phyloP scores from a whole-genome alignment of 257 asterid genomes.

The Misopates orontium region DNA sequence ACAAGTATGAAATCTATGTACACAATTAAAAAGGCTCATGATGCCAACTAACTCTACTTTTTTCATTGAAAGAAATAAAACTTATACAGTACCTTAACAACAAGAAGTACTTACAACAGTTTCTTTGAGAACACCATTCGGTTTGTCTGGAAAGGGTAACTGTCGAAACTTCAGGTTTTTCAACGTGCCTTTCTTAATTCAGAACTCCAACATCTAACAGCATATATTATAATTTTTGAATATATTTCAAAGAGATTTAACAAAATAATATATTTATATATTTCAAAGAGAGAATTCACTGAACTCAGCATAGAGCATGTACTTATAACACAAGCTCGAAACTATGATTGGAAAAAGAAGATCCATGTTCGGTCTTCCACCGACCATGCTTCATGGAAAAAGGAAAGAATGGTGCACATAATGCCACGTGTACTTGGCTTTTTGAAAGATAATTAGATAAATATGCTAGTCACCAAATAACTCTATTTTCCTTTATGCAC shows the following conservation, averaged over 20 bases:
- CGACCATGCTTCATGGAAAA: constrained; percentile 39
- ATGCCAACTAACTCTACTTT: too few species aligned
- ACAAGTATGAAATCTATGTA: too few species aligned
- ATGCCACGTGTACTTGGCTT: constrained; percentile 64
- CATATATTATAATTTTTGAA: neutral
- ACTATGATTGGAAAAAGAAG: constrained; percentile 36
- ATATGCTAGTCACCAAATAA: constrained; percentile 42
- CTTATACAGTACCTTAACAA: neutral
- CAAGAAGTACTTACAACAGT: constrained; percentile 21
- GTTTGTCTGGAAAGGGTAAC: neutral
- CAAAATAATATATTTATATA: too few species aligned
- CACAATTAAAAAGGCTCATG: too few species aligned
- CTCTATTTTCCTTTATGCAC: constrained; percentile 31
- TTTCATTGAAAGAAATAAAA: neutral
- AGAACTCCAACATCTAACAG: too few species aligned
- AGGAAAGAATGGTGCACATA: constrained; percentile 50
- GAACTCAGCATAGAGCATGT: constrained; percentile 33
- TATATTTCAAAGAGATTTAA: neutral
- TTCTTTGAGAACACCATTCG: too few species aligned
- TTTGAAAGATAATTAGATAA: too few species aligned
- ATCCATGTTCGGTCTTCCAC: constrained; percentile 48
- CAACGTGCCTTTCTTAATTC: neutral
- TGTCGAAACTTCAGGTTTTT: neutral
- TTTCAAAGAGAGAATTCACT: constrained; percentile 33
- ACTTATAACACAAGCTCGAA: constrained; percentile 25